Base-by-base conservation (phyloP, 2,329 filamentous ascomycete species). In the Aureobasidium sp. region DNA sequence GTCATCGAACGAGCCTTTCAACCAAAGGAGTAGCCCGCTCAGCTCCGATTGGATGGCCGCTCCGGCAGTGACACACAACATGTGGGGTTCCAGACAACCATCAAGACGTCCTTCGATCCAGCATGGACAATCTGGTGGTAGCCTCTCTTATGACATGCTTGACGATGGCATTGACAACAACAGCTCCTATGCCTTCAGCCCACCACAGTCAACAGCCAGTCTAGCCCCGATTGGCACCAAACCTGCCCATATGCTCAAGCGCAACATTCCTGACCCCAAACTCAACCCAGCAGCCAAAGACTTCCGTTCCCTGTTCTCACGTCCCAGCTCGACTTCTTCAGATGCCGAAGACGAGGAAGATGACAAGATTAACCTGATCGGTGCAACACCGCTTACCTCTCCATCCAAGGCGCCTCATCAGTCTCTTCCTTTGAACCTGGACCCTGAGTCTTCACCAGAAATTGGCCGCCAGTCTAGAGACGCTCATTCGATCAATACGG, bases 211-310 rank as follows among this genome's bases (percentile, higher is more conserved):
- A 2, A 17, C 56, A 49, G 56, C 44, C 14, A 59, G 17, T 59
- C 82, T 86, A 64, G 83, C 83, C 3, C 84, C 84, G 0, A 97
- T 97, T 67, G 93, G 93, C 27, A 95, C 90, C 2, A 71, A 67
- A 58, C 73, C 72, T 5, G 51, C 86, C 87, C 56, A 66, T 14
- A 49, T 62, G 51, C 61, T 52, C n/a, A 48, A 51, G 34, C 47
- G 53, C n/a, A 29, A 31, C 17, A 6, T 52, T 14, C 57, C 62
- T 5, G 56, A 59, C 11, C 3, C 90, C 88, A 81, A 82, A 68
- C 81, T 97, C 31, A 97, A 99, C 69, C 94, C 94, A 8, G 84
- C 90, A 7, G 94, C 93, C 0, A 92, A 92, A 9, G 90, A 88
- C 0, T 97, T 97, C 72, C 93, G 88, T 75, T 87, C 82, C 11